These are phyloP conservation scores for Colletotrichum paranaense DNA, from an alignment of 2,329 filamentous ascomycete species.

Conservation along the genomic window DNA sequence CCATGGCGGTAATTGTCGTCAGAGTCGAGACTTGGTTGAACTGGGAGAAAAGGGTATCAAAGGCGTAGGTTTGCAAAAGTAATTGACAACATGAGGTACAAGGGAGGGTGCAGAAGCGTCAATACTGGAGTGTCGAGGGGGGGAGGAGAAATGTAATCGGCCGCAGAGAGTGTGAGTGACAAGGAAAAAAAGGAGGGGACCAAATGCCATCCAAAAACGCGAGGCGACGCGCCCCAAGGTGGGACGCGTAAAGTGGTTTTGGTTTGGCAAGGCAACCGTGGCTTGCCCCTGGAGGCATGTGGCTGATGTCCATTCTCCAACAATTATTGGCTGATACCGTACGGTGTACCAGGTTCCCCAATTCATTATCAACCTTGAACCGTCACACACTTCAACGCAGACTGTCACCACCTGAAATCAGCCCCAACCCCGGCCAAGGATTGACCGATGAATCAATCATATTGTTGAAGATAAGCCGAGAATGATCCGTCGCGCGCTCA, in stretches of 20 bases:
- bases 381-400: no score
- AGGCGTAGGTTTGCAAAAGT: not conserved
- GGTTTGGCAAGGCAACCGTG: not conserved
- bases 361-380: no score
- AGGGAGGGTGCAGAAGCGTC: not conserved
- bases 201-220: slow-evolving; percentile 2
- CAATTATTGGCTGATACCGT: no score
- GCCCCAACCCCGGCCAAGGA: no score
- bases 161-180: not conserved
- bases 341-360: no score
- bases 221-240: not conserved
- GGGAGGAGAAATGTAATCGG: not conserved
- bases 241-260: slow-evolving; percentile 6
- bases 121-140: not conserved
- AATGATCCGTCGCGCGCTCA: no score
- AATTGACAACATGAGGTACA: not conserved
- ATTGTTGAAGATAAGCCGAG: no score
- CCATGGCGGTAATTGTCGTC: slow-evolving; percentile 63
- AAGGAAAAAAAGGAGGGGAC: slow-evolving; percentile 10
- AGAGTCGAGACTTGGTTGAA: not conserved
- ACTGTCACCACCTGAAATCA: no score
- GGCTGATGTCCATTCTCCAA: not conserved
- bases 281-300: not conserved
- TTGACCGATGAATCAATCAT: no score
- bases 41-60: slow-evolving; percentile 1